phyloP scores from a whole-genome alignment of 306 rosid species.

The Castanea mollissima region DNA sequence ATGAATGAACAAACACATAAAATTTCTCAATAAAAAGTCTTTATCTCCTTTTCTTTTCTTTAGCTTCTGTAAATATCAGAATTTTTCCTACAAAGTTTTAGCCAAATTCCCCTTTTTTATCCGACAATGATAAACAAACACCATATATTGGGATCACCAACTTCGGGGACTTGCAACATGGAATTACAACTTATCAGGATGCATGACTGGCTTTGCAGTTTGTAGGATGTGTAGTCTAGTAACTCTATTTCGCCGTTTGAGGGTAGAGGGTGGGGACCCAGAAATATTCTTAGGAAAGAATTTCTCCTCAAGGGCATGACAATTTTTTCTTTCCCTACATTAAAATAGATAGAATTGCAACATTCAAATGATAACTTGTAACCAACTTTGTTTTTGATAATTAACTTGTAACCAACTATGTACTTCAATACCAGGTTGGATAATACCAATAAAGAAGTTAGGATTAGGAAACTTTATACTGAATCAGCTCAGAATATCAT shows the following conservation, averaged over 20 bases:
- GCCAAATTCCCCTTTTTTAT: not conserved
- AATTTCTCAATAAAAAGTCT: not conserved
- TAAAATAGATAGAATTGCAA: not conserved
- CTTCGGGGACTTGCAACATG: not conserved
- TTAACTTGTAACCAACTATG: not conserved
- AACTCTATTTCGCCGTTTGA: not conserved
- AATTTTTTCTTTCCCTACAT: not conserved
- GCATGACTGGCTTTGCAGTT: no score
- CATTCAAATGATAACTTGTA: not conserved
- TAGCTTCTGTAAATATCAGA: not conserved
- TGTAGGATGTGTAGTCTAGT: not conserved
- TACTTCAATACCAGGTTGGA: not conserved
- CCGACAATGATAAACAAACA: not conserved
- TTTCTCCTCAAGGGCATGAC: not conserved
- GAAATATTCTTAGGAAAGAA: not conserved
- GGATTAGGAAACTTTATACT: not conserved
- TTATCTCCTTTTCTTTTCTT: not conserved
- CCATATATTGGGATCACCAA: not conserved
- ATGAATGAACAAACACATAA: no score
- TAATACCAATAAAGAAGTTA: constrained; percentile 1
- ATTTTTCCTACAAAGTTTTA: not conserved
- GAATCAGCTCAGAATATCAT: constrained; percentile 11
- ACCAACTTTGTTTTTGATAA: not conserved
- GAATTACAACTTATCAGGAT: not conserved
- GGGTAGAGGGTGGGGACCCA: not conserved